Percentiles rank a stretch among this genome's conserved stretches.
These are phyloP conservation scores for Ricinus communis DNA, from an alignment of 345 rosid genomes.

Conservation along the genomic window DNA sequence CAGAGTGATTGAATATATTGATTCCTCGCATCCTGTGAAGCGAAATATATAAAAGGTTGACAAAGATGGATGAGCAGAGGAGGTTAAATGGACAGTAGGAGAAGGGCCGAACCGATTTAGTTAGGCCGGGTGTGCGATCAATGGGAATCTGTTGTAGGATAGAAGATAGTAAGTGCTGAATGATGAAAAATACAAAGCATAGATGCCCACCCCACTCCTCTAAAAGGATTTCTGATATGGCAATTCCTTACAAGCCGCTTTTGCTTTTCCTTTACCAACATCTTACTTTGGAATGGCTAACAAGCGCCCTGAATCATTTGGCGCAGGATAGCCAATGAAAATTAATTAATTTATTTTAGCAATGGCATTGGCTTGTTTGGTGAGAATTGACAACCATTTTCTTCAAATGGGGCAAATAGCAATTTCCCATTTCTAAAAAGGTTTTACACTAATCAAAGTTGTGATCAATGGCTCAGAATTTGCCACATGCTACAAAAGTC, in stretches of 20 bases:
- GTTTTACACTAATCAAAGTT: not conserved
- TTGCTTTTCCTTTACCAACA: not conserved
- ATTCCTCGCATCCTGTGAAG: too few species aligned
- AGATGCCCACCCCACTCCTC: constrained; percentile 37
- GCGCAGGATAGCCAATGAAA: not conserved
- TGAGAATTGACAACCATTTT: constrained; percentile 13
- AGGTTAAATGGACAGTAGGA: too few species aligned
- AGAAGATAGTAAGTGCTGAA: constrained; percentile 26
- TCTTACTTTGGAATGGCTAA: constrained; percentile 17
- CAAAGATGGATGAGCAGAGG: too few species aligned
- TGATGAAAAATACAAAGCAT: constrained; percentile 33
- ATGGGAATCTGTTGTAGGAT: constrained; percentile 33
- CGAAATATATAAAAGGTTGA: too few species aligned
- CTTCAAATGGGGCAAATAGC: not conserved
- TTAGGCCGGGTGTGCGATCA: not conserved
- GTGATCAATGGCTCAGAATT: not conserved
- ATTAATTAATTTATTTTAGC: too few species aligned
- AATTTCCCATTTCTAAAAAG: not conserved
- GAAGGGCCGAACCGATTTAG: not conserved
- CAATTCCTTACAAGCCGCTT: constrained; percentile 19
- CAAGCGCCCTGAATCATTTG: not conserved
- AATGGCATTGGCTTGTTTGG: not conserved
- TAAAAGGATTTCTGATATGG: constrained; percentile 25
- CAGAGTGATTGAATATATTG: too few species aligned
- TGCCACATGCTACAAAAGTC: too few species aligned